Percentiles rank a stretch among this genome's conserved stretches.
Evolutionary conservation across 2,329 filamentous ascomycete species (phyloP).

Genomic region (Diaporthe sp.): DNA sequence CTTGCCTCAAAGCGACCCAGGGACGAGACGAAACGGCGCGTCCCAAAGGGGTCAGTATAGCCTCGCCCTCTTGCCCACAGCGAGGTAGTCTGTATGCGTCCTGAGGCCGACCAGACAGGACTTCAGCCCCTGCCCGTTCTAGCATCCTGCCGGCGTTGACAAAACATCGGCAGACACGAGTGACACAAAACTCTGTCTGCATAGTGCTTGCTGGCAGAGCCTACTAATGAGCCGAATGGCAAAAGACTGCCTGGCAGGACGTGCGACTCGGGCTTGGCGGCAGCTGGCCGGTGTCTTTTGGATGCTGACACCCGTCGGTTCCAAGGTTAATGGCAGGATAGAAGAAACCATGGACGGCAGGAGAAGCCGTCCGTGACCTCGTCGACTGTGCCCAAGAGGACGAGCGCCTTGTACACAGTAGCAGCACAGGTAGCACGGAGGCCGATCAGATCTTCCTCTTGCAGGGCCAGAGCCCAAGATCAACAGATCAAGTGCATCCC

Average conservation of each 20-base stretch:
- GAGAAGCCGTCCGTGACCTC: neutral
- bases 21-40: constrained; percentile 20
- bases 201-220: neutral
- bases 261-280: constrained; percentile 1
- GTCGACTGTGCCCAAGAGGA: neutral
- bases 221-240: neutral
- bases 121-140: neutral
- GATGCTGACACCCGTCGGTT: constrained; percentile 19
- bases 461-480: constrained; percentile 12
- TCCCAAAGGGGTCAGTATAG: constrained; percentile 1
- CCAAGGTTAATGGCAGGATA: constrained; percentile 6
- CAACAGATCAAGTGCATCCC: constrained; percentile 13
- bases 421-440: constrained; percentile 11
- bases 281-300: constrained; percentile 14
- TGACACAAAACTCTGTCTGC: neutral
- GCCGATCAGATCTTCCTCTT: constrained; percentile 30
- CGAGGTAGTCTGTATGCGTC: neutral
- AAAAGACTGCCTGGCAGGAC: neutral
- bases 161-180: neutral
- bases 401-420: constrained; percentile 14
- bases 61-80: constrained; percentile 14
- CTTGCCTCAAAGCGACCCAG: constrained; percentile 14
- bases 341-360: neutral
- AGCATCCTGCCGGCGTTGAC: neutral
- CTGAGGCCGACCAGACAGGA: neutral